Evolutionary conservation across 2,329 filamentous ascomycete genomes (phyloP).

Genomic region (Atkinsonella texensis): DNA sequence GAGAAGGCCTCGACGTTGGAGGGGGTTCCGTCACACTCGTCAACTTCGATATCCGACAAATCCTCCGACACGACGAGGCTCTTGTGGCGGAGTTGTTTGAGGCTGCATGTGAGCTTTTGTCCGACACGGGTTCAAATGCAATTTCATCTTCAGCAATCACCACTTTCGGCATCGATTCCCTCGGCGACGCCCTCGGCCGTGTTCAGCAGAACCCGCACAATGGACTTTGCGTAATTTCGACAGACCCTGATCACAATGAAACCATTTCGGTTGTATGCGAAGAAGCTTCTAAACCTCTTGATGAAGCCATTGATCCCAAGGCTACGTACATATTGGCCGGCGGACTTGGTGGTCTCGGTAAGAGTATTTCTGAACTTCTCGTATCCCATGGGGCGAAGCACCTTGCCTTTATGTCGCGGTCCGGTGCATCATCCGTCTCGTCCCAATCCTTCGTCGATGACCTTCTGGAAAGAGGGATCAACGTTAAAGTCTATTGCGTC

Average conservation of each 20-base stretch:
- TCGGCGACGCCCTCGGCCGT: constrained; percentile 16
- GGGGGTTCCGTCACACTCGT: constrained; percentile 16
- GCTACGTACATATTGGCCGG: constrained; percentile 44
- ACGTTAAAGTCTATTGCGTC: constrained; percentile 22
- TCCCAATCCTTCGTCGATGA: constrained; percentile 19
- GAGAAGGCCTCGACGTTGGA: neutral
- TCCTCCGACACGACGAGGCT: constrained; percentile 20
- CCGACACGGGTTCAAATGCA: neutral
- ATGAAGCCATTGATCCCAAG: constrained; percentile 20
- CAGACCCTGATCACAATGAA: constrained; percentile 1
- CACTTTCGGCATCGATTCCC: constrained; percentile 11
- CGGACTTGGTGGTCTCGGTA: constrained; percentile 45
- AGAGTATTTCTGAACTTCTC: constrained; percentile 38
- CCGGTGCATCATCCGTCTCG: constrained; percentile 21
- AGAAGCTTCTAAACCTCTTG: constrained; percentile 14
- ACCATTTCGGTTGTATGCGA: constrained; percentile 14
- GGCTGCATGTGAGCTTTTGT: constrained; percentile 7
- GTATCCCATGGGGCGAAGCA: constrained; percentile 36
- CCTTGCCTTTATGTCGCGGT: constrained; percentile 42
- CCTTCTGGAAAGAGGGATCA: constrained; percentile 20
- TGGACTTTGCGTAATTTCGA: constrained; percentile 12
- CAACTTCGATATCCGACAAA: constrained; percentile 20
- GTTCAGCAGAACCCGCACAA: constrained; percentile 16
- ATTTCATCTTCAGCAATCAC: neutral
- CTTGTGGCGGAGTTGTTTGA: constrained; percentile 20